Evolutionary conservation across 176 grass and related monocot species (phyloP).

Genomic region (Guadua angustifolia): DNA sequence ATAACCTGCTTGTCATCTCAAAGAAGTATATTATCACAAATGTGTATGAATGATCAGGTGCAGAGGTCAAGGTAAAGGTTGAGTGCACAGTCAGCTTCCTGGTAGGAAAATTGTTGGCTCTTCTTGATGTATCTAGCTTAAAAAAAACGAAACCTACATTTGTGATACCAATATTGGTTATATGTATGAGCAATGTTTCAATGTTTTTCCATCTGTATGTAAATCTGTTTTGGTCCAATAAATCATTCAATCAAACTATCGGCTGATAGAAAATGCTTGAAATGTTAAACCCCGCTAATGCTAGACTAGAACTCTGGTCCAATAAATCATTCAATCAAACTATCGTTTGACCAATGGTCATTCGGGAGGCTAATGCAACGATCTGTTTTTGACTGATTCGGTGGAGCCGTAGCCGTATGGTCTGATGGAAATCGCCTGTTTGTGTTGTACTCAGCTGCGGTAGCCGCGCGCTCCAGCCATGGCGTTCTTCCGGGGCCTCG

Average conservation of each 20-base stretch:
- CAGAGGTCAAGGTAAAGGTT: conserved; percentile 16
- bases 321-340: not conserved
- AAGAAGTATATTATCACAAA: too few species aligned
- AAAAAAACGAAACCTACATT: not conserved
- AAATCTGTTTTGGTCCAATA: not conserved
- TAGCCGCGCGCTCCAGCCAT: conserved; percentile 55
- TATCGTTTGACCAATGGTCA: not conserved
- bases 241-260: not conserved
- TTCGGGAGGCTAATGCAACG: not conserved
- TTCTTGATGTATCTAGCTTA: not conserved
- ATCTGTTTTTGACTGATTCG: conserved; percentile 7
- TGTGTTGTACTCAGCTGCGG: conserved; percentile 37
- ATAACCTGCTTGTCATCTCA: too few species aligned
- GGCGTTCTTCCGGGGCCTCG: conserved; percentile 75
- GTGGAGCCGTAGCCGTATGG: not conserved
- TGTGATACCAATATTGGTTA: not conserved
- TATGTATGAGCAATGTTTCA: too few species aligned
- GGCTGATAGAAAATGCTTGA: not conserved
- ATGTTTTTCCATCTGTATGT: too few species aligned
- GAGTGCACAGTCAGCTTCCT: not conserved
- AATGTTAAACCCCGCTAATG: not conserved
- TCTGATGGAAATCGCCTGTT: conserved; percentile 18
- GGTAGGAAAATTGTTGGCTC: not conserved
- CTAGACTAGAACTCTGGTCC: not conserved
- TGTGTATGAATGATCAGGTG: not conserved